Evolutionary conservation across 306 rosid genomes (phyloP).

Genomic region (Dryas drummondii): DNA sequence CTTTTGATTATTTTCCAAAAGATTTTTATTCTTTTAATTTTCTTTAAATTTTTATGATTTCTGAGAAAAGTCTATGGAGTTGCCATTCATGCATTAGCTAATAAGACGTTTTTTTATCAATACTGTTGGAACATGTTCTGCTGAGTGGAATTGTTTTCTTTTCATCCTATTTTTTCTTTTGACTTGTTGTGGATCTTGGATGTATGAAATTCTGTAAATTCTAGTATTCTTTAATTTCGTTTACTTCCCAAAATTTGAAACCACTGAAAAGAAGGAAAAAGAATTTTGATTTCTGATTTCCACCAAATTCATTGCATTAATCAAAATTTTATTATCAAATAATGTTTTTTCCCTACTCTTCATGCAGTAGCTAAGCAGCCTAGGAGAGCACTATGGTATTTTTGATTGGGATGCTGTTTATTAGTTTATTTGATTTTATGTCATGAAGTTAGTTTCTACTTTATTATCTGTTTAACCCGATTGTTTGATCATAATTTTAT

Average conservation of each 20-base stretch:
- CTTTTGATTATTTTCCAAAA: conserved; percentile 8
- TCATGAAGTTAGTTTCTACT: not conserved
- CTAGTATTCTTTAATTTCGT: not conserved
- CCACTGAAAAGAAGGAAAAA: not conserved
- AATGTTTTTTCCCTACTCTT: not conserved
- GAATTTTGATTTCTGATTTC: not conserved
- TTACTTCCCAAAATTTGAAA: not conserved
- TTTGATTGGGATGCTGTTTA: not conserved
- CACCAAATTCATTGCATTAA: not conserved
- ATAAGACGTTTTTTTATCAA: not conserved
- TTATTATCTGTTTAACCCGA: not conserved
- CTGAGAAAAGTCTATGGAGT: conserved; percentile 2
- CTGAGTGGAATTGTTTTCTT: not conserved
- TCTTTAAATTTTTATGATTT: not conserved
- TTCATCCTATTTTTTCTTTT: not conserved
- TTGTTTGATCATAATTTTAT: conserved; percentile 1
- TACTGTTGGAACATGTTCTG: not conserved
- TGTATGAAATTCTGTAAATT: not conserved
- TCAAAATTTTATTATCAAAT: not conserved
- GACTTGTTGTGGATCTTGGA: conserved; percentile 12
- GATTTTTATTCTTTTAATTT: conserved; percentile 25
- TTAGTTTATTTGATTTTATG: not conserved
- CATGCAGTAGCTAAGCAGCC: not conserved
- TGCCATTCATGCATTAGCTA: not conserved
- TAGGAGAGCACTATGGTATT: not conserved